Conservation (phyloP, 208 protist genomes). For the Trichomonas vaginalis region DNA sequence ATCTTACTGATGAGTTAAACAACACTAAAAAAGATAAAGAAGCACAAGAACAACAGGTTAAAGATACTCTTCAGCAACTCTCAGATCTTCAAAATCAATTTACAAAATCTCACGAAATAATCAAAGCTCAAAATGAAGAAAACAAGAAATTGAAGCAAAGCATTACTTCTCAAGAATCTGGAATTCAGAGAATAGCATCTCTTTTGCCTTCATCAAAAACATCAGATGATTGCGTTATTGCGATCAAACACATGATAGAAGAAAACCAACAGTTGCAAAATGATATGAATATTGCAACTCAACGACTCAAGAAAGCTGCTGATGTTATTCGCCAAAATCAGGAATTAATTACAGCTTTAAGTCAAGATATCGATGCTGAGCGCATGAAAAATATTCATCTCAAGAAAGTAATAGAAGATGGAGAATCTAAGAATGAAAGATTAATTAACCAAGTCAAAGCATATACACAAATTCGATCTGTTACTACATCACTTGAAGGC, state of each 20-base stretch:
- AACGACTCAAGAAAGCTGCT: not conserved
- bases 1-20: not conserved
- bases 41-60: not conserved
- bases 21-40: not conserved
- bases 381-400: not conserved
- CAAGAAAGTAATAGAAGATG: not conserved
- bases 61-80: not conserved
- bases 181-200: not conserved
- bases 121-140: not conserved
- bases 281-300: not conserved
- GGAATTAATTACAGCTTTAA: not conserved
- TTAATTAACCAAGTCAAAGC: not conserved
- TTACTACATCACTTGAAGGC: not conserved
- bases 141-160: not conserved
- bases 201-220: not conserved
- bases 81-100: not conserved
- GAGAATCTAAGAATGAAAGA: not conserved
- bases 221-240: not conserved
- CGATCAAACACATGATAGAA: not conserved
- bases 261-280: not conserved
- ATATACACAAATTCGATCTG: not conserved
- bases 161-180: not conserved
- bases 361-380: not conserved
- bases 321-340: not conserved
- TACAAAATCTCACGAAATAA: not conserved